phyloP scores from a whole-genome alignment of 116 monocot species.

The Iris pallida region DNA sequence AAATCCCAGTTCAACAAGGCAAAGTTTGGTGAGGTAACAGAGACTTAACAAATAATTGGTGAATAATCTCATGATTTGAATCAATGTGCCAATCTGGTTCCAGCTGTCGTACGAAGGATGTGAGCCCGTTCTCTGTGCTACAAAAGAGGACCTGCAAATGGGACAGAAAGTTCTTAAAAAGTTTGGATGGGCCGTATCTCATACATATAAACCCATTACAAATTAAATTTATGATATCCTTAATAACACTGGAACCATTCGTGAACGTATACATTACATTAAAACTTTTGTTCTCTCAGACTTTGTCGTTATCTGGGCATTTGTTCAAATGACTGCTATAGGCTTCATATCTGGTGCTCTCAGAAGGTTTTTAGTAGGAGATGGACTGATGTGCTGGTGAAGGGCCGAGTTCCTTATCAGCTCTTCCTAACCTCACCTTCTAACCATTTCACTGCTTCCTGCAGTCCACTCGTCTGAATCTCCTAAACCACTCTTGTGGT shows the following conservation, averaged over 20 bases:
- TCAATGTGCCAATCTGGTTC: conserved; percentile 67
- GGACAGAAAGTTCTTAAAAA: conserved; percentile 6
- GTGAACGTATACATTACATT: neutral
- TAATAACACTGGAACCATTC: neutral
- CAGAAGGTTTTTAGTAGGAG: too few species aligned
- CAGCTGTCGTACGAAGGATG: conserved; percentile 51
- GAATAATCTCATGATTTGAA: conserved; percentile 38
- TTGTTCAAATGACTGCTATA: too few species aligned
- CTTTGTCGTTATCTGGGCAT: neutral
- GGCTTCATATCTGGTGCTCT: too few species aligned
- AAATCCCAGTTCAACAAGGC: neutral
- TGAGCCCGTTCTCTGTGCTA: conserved; percentile 49
- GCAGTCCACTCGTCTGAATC: too few species aligned
- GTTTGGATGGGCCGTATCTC: neutral
- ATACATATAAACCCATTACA: neutral
- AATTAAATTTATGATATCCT: neutral
- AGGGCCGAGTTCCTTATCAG: too few species aligned
- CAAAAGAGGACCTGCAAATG: conserved; percentile 48
- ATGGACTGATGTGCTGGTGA: too few species aligned
- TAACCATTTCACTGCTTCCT: too few species aligned
- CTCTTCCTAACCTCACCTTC: too few species aligned
- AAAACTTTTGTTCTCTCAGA: neutral
- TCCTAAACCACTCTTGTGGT: too few species aligned
- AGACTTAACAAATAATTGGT: conserved; percentile 40
- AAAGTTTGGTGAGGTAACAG: neutral